A percentile compares a stretch with the other conserved stretches of the same genome.
Conservation (phyloP, 495 filamentous ascomycete genomes). For the Neurospora tetraspora region DNA sequence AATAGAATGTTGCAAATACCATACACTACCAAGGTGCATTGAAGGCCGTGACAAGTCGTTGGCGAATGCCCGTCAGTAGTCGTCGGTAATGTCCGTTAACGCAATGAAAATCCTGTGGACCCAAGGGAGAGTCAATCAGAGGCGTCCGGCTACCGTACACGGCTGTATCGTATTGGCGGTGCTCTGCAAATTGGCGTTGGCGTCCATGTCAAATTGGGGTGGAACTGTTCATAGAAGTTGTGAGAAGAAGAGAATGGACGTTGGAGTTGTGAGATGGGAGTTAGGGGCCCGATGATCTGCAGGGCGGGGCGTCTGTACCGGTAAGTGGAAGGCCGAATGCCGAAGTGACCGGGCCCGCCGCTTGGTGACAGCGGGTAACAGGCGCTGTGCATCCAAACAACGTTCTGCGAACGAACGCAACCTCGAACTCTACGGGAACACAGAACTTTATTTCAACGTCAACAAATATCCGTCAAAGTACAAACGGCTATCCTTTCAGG, state of each 20-base stretch:
- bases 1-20: neutral
- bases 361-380: neutral
- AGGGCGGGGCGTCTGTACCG: neutral
- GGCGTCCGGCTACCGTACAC: neutral
- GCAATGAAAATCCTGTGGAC: neutral
- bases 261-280: neutral
- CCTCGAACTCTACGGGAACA: neutral
- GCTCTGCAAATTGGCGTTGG: neutral
- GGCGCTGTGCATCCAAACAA: neutral
- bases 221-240: neutral
- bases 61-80: too few species aligned
- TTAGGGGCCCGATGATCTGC: neutral
- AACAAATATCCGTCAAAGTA: too few species aligned
- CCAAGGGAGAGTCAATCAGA: neutral
- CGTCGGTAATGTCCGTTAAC: neutral
- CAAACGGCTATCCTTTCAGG: neutral
- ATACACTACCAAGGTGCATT: neutral
- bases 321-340: neutral
- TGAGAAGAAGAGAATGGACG: neutral
- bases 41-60: neutral
- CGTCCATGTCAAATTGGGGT: neutral
- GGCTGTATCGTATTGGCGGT: neutral
- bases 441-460: neutral
- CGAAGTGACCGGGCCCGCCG: neutral
- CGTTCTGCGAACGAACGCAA: neutral